Evolutionary conservation across 139 green algal species (phyloP).

Genomic region (Diplosphaera chodatii): DNA sequence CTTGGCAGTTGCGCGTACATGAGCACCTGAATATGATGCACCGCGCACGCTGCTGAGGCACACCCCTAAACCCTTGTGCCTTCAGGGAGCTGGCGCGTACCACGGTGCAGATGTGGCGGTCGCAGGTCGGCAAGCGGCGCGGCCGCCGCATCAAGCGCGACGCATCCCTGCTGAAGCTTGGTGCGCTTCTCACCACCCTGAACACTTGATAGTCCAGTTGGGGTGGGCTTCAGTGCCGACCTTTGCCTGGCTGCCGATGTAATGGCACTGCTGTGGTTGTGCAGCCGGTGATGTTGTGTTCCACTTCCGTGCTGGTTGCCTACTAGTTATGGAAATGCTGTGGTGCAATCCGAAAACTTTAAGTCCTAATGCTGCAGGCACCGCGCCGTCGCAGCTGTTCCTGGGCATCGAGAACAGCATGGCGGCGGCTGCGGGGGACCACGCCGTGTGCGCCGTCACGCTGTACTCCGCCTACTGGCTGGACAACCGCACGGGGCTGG

Average conservation of each 20-base stretch:
- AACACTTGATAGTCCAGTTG: no score
- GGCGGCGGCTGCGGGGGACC: constrained; percentile 8
- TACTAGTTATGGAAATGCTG: no score
- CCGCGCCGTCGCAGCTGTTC: constrained; percentile 35
- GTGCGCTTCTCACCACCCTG: no score
- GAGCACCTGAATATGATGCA: no score
- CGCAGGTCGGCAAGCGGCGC: not conserved
- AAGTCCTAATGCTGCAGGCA: no score
- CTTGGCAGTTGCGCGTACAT: no score
- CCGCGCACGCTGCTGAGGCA: no score
- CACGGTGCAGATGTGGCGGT: not conserved
- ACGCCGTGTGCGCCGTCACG: constrained; percentile 35
- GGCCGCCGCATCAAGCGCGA: not conserved
- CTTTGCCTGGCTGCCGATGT: not conserved
- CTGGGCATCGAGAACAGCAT: constrained; percentile 57
- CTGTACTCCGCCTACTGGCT: constrained; percentile 68
- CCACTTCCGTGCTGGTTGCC: not conserved
- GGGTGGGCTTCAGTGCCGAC: no score
- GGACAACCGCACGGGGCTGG: constrained; percentile 73
- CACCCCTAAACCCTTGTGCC: no score
- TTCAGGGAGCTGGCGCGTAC: not conserved
- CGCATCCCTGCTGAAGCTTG: no score
- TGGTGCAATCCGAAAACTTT: no score
- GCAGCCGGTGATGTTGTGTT: no score
- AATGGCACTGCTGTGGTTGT: not conserved